Conservation (phyloP, 2,329 filamentous ascomycete genomes). For the Phialocephala subalpina region DNA sequence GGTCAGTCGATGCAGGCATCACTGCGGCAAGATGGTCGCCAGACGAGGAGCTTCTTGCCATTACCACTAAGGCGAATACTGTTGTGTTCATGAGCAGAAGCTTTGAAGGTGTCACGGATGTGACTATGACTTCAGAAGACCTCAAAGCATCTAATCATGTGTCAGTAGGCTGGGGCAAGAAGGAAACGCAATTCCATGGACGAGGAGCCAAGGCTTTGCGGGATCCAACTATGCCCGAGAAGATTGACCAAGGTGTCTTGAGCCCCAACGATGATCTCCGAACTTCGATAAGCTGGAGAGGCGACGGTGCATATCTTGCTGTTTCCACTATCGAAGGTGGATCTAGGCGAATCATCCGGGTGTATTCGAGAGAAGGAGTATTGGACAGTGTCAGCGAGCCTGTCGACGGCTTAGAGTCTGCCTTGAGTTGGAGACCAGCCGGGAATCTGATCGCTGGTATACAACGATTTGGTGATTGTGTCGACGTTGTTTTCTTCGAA, state of each 20-base stretch:
- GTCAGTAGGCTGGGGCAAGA: conserved; percentile 97
- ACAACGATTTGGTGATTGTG: conserved; percentile 72
- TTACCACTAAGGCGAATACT: conserved; percentile 81
- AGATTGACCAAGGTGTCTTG: conserved; percentile 82
- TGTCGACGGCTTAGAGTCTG: conserved; percentile 87
- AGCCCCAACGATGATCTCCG: conserved; percentile 77
- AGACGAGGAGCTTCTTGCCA: conserved; percentile 88
- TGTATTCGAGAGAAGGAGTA: conserved; percentile 89
- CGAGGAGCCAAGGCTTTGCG: conserved; percentile 85
- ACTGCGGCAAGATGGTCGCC: conserved; percentile 91
- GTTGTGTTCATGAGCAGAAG: conserved; percentile 91
- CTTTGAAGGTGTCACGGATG: conserved; percentile 84
- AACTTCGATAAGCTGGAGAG: conserved; percentile 87
- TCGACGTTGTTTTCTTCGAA: conserved; percentile 94
- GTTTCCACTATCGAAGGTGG: conserved; percentile 79
- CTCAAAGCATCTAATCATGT: conserved; percentile 91
- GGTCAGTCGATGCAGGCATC: conserved; percentile 92
- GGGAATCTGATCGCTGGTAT: conserved; percentile 92
- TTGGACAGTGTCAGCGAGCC: conserved; percentile 95
- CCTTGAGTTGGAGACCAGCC: conserved; percentile 88
- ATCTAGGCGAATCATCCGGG: conserved; percentile 80
- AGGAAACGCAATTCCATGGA: conserved; percentile 97
- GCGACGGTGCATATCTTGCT: conserved; percentile 90
- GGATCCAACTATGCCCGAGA: conserved; percentile 94
- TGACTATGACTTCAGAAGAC: conserved; percentile 76